phyloP scores from a whole-genome alignment of 179 eudicot genomes.

The Amaranthus tricolor region DNA sequence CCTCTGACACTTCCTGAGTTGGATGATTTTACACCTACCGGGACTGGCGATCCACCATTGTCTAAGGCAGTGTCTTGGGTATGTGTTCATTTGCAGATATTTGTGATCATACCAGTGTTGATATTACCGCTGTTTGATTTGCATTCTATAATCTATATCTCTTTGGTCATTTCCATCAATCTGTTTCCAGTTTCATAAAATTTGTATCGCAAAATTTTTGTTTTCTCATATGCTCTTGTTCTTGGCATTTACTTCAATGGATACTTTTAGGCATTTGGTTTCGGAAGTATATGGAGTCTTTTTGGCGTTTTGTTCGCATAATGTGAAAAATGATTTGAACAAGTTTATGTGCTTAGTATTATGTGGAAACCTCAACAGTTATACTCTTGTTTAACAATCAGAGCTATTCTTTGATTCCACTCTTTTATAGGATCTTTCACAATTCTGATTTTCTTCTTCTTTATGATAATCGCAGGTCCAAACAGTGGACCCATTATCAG shows the following conservation, averaged over 20 bases:
- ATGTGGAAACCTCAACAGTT: neutral
- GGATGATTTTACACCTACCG: conserved; percentile 98
- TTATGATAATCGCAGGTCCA: conserved; percentile 53
- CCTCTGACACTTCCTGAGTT: conserved; percentile 95
- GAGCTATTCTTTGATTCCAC: too few species aligned
- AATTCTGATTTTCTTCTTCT: neutral
- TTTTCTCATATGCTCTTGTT: neutral
- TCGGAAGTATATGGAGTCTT: neutral
- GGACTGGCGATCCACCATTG: conserved; percentile 97
- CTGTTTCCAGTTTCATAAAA: neutral
- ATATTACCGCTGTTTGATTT: neutral
- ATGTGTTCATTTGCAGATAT: conserved; percentile 19
- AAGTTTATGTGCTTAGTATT: neutral
- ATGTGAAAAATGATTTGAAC: neutral
- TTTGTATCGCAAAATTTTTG: neutral
- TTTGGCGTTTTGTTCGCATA: neutral
- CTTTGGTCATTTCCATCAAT: neutral
- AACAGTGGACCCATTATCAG: conserved; percentile 65
- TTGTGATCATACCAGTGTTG: too few species aligned
- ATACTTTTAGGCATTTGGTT: too few species aligned
- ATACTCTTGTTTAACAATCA: too few species aligned
- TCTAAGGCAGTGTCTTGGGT: conserved; percentile 93
- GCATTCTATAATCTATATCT: neutral
- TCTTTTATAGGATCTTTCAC: too few species aligned
- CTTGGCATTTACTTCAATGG: neutral